Evolutionary conservation across 1,284 basidiomycete genomes (phyloP).

Genomic region (Ustilago cynodontis): DNA sequence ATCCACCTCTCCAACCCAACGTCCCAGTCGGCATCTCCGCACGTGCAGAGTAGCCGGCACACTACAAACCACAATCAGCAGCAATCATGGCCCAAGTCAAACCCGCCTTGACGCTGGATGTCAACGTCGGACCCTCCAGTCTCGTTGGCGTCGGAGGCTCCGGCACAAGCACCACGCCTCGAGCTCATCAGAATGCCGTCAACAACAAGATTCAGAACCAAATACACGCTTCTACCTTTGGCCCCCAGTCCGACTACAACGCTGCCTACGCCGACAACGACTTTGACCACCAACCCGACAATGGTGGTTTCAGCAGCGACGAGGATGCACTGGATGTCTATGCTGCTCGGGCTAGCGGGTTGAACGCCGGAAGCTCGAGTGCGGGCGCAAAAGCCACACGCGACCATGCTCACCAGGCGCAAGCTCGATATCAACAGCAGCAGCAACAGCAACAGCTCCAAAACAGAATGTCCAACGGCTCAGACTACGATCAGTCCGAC

Average conservation of each 20-base stretch:
- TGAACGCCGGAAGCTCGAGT: slow-evolving; percentile 51
- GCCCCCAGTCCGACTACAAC: slow-evolving; percentile 29
- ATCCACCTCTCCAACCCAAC: not conserved
- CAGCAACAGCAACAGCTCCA: slow-evolving; percentile 21
- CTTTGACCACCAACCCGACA: slow-evolving; percentile 38
- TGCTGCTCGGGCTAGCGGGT: slow-evolving; percentile 43
- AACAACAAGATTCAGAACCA: slow-evolving; percentile 48
- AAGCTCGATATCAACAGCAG: slow-evolving; percentile 25
- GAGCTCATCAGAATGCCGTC: slow-evolving; percentile 45
- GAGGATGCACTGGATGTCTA: slow-evolving; percentile 56
- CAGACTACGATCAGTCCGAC: slow-evolving; percentile 22
- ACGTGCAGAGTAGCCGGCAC: not conserved
- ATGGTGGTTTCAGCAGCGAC: slow-evolving; percentile 61
- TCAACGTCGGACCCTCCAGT: slow-evolving; percentile 47
- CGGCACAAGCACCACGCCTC: slow-evolving; percentile 46
- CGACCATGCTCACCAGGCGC: slow-evolving; percentile 27
- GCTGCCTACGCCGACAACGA: slow-evolving; percentile 29
- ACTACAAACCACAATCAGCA: not conserved
- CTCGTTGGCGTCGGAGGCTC: slow-evolving; percentile 46
- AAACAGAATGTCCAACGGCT: slow-evolving; percentile 22
- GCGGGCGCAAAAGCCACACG: slow-evolving; percentile 49
- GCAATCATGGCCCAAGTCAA: slow-evolving; percentile 56
- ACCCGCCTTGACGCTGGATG: slow-evolving; percentile 61
- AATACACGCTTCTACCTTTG: slow-evolving; percentile 49
- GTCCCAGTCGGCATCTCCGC: not conserved